Evolutionary conservation across 2,329 filamentous ascomycete genomes (phyloP), one percentile per base, ranked within the genome.

Genomic region (Hypoxylon sp.): DNA sequence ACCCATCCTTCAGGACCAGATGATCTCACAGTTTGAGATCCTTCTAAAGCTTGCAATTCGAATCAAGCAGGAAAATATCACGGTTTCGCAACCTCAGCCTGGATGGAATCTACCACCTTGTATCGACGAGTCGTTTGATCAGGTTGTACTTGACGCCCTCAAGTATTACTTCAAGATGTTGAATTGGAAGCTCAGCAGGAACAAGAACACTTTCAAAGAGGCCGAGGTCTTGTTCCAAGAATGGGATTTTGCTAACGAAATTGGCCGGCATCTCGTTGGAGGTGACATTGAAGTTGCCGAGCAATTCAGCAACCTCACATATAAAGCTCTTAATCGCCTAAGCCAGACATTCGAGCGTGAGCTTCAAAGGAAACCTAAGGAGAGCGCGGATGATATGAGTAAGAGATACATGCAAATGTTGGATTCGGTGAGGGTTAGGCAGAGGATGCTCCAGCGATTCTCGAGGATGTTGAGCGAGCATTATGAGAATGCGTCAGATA

Each of bases 151-250:
- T 45, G 95, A 97, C 74, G 94, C 95, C 0, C 83, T 99, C 72
- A 96, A 95, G 77, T 98, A 97, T 78, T 99, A 99, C 80, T 99
- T 99, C 85, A 96, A 95, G 78, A 94, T 99, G 87, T 84, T 99
- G 46, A 97, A 98, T 76, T 98, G 94, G 93, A 98, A 98, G 79
- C 83, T 99, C 56, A 94, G 92, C 73, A 93, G 94, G 60, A 98
- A 98, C 83, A 98, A 97, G 78, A 99, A 98, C 80, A 97, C 94
- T 0, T 99, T 99, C 86, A 98, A 98, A 77, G 96, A 99, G 78
- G 96, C 96, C 5, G 96, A 99, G 82, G 91, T 99, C 69, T 82
- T 99, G 50, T 96, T 97, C 76, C 94, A 97, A 74, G 96, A 99
- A 79, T 99, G 96, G 96, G 93, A 94, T 61, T 98, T 98, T 75